phyloP scores from a whole-genome alignment of 75 land plant species.

The Selaginella moellendorffii region DNA sequence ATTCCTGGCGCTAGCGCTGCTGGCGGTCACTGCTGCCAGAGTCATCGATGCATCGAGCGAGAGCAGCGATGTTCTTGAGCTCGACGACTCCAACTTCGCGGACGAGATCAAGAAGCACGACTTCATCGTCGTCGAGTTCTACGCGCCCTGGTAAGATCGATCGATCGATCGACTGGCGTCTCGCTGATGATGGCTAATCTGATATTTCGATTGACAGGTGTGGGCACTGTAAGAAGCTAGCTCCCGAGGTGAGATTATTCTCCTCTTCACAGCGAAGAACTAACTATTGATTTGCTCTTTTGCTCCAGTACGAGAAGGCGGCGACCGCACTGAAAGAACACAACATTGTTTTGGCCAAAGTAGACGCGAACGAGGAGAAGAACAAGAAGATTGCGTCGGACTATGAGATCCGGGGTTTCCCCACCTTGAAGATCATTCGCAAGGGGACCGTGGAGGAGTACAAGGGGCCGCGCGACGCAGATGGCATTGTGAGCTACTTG shows the following conservation, averaged over 20 bases:
- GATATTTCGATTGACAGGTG: conserved; percentile 38
- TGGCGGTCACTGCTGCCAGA: neutral
- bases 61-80: conserved; percentile 18
- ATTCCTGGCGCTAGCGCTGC: neutral
- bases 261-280: neutral
- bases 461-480: conserved; percentile 85
- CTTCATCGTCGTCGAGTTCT: conserved; percentile 82
- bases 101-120: conserved; percentile 39
- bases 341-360: conserved; percentile 66
- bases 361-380: conserved; percentile 69
- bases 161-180: neutral
- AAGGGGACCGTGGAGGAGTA: conserved; percentile 47
- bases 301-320: conserved; percentile 79
- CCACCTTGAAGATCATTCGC: conserved; percentile 68
- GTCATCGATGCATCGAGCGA: neutral
- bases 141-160: conserved; percentile 65
- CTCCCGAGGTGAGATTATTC: conserved; percentile 60
- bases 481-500: conserved; percentile 71
- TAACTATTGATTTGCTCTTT: neutral
- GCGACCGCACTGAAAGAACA: conserved; percentile 44
- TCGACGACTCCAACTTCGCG: conserved; percentile 41
- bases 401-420: conserved; percentile 58
- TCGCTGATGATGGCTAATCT: neutral
- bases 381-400: conserved; percentile 54
- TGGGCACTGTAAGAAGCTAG: conserved; percentile 77